Base-by-base conservation (phyloP, 176 grass and related monocot genomes). In the Typha latifolia region DNA sequence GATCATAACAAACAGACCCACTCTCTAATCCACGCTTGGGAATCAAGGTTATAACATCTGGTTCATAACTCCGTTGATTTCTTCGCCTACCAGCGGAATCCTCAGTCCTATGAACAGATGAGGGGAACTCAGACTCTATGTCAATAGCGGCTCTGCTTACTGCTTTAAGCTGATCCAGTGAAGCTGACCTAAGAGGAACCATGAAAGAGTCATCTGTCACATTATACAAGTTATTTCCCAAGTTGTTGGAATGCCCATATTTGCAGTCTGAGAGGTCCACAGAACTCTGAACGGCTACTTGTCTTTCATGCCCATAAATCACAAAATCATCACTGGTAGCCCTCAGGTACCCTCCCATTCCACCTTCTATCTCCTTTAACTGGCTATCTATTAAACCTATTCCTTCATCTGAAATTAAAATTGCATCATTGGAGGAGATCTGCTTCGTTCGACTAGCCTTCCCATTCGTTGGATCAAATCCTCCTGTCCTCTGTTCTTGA, bases 301-400 rank as follows among this genome's bases (percentile, higher is more conserved):
- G 71, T 67, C 76, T 79, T 48, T 87, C 86, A 69, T 87, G 77
- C 32, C 86, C 86, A 83, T 90, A 76, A 43, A 87, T 66, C 83
- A 90, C 85, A 62, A 79, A 90, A 23, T 99, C 94, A 3, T 99
- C 86, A 63, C 32, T 47, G 48, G 89, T 81, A 63, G 68, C 77
- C 61, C 86, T 83, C 64, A 78, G 79, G 66, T 85, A 90, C 67
- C 65, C 65, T 53, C 78, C 78, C 56, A 83, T 65, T 32, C 83
- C 76, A 52, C 81, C 84, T 87, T 93, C 89, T 55, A 99, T 93
- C 62, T 85, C 89, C 74, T 99, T 99, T 14, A 93, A 78, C 31
- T 71, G 78, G 71, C 82, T 82, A 79, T 75, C 64, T 70, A 81
- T 75, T 72, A 72, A 75, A 19, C 50, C 73, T 68, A 81, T 67